Evolutionary conservation across 768 basidiomycete genomes (phyloP).

Genomic region (Kwoniella mangroviensis): DNA sequence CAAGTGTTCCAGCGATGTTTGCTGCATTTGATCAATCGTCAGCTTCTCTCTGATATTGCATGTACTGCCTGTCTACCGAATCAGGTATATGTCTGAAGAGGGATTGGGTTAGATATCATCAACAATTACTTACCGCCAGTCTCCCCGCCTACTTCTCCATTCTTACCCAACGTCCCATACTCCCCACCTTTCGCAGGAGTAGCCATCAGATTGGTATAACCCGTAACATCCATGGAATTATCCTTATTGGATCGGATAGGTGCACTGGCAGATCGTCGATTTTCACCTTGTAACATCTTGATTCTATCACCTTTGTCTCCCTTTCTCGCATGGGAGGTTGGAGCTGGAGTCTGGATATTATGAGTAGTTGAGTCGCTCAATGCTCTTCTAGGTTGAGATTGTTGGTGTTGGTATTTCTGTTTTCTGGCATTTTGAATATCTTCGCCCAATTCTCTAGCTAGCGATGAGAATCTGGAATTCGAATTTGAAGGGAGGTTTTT

Average conservation of each 20-base stretch:
- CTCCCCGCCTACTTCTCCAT: slow-evolving; percentile 45
- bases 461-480: slow-evolving; percentile 19
- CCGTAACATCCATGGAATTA: slow-evolving; percentile 48
- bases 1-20: slow-evolving; percentile 42
- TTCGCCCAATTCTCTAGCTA: slow-evolving; percentile 25
- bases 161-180: slow-evolving; percentile 41
- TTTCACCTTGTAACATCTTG: slow-evolving; percentile 16
- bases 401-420: slow-evolving; percentile 4
- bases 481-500: neutral
- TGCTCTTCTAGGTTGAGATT: slow-evolving; percentile 19
- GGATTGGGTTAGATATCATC: neutral
- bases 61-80: neutral
- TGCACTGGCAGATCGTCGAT: slow-evolving; percentile 28
- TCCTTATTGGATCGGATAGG: slow-evolving; percentile 27
- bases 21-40: slow-evolving; percentile 16
- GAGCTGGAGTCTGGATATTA: slow-evolving; percentile 25
- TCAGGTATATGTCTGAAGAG: neutral
- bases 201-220: slow-evolving; percentile 53
- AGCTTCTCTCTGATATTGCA: neutral
- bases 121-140: slow-evolving; percentile 40
- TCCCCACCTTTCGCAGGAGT: slow-evolving; percentile 54
- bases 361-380: slow-evolving; percentile 39
- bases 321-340: neutral
- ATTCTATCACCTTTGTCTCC: slow-evolving; percentile 3
- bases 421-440: slow-evolving; percentile 13